These are phyloP conservation scores for Inosperma sp. DNA, from an alignment of 768 basidiomycete species.

Conservation along the genomic window DNA sequence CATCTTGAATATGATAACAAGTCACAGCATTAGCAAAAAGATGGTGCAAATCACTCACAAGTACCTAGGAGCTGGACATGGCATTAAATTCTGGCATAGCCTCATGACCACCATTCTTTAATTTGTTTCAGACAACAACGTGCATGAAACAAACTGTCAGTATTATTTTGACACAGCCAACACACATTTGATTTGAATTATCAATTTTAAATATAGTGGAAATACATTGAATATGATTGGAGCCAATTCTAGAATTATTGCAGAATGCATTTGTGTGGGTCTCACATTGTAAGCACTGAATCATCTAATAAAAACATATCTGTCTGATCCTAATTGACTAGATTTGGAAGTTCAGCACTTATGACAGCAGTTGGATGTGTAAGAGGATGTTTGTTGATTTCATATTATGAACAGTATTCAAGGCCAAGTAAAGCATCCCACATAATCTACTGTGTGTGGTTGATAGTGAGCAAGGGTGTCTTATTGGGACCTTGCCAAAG, in stretches of 20 bases:
- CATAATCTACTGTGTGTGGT: too few relatives aligned
- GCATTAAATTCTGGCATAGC: not conserved
- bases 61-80: not conserved
- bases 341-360: too few relatives aligned
- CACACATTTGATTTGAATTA: slow-evolving; percentile 1
- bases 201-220: not conserved
- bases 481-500: too few relatives aligned
- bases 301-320: too few relatives aligned
- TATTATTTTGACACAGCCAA: slow-evolving; percentile 8
- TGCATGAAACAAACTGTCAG: not conserved
- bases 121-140: not conserved
- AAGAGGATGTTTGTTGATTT: too few relatives aligned
- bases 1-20: not conserved
- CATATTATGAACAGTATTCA: too few relatives aligned
- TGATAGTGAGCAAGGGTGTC: too few relatives aligned
- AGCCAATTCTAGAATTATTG: not conserved
- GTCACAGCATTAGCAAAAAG: not conserved
- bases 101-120: not conserved
- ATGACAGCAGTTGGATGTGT: too few relatives aligned
- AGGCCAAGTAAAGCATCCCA: too few relatives aligned
- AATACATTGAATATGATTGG: not conserved
- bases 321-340: too few relatives aligned
- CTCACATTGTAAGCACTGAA: too few relatives aligned
- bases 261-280: too few relatives aligned
- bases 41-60: not conserved